phyloP scores from a whole-genome alignment of 179 eudicot species.

The Spinacia oleracea region DNA sequence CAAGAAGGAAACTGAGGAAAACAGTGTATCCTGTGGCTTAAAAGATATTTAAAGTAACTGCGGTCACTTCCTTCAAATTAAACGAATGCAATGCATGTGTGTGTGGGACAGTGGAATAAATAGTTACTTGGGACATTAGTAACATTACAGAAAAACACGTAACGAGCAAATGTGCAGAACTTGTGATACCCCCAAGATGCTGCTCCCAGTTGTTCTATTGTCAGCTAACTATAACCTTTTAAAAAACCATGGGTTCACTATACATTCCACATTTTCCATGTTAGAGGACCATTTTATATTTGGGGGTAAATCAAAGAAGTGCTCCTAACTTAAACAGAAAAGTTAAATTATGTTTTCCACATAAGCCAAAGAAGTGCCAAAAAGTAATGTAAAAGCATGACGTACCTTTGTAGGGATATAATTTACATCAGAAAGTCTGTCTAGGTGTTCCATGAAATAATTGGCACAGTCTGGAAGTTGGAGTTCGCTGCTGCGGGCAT shows the following conservation, averaged over 20 bases:
- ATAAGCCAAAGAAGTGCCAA: not conserved
- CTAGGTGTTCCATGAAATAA: slow-evolving; percentile 83
- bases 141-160: not conserved
- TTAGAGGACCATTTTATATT: not conserved
- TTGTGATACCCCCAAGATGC: not conserved
- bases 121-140: not conserved
- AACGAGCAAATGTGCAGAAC: not conserved
- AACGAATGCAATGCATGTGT: not conserved
- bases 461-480: slow-evolving; percentile 86
- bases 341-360: not conserved
- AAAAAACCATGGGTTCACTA: not conserved
- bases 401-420: slow-evolving; percentile 89
- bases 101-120: not conserved
- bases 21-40: not conserved
- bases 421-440: slow-evolving; percentile 65
- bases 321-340: not conserved
- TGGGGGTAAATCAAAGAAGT: not conserved
- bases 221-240: not conserved
- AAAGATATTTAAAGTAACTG: not conserved
- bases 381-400: not conserved
- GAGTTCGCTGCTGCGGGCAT: slow-evolving; percentile 76
- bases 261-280: not conserved
- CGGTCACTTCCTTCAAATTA: not conserved
- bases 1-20: not conserved
- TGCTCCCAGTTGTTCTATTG: not conserved